Evolutionary conservation across 2,329 filamentous ascomycete genomes (phyloP).

Genomic region (Lachnellula arida): DNA sequence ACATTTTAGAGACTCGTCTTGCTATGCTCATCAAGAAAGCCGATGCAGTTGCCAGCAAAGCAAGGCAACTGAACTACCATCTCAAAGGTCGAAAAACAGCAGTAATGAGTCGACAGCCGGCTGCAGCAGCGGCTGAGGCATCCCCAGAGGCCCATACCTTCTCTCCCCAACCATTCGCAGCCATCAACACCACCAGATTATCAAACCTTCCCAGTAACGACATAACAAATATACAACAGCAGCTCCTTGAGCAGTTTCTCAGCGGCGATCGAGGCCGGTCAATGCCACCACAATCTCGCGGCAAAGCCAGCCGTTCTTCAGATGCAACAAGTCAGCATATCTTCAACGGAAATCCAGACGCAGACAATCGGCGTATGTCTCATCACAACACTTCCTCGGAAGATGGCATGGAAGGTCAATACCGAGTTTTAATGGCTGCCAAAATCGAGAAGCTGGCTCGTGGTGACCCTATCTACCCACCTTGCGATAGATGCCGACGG

Average conservation of each 20-base stretch:
- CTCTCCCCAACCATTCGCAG: slow-evolving; percentile 23
- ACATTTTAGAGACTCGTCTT: slow-evolving; percentile 76
- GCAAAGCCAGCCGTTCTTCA: slow-evolving; percentile 15
- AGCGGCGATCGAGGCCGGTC: slow-evolving; percentile 22
- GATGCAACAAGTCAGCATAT: slow-evolving; percentile 10
- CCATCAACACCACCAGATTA: slow-evolving; percentile 41
- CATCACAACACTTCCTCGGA: slow-evolving; percentile 20
- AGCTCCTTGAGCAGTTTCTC: slow-evolving; percentile 52
- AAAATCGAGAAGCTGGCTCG: slow-evolving; percentile 71
- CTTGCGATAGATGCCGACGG: slow-evolving; percentile 77
- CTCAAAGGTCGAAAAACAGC: slow-evolving; percentile 69
- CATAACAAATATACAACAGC: slow-evolving; percentile 40
- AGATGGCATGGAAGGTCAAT: slow-evolving; percentile 32
- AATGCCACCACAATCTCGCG: slow-evolving; percentile 13
- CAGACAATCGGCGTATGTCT: slow-evolving; percentile 26
- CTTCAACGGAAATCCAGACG: slow-evolving; percentile 14
- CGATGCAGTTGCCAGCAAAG: slow-evolving; percentile 66
- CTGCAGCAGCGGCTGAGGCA: slow-evolving; percentile 8
- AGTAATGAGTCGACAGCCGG: slow-evolving; percentile 58
- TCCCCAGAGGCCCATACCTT: slow-evolving; percentile 11
- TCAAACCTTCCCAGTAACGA: slow-evolving; percentile 21
- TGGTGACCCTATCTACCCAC: slow-evolving; percentile 71
- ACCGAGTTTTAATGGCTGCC: slow-evolving; percentile 62
- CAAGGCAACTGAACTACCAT: slow-evolving; percentile 76
- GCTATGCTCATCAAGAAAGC: slow-evolving; percentile 74